Percentiles rank a stretch among this genome's conserved stretches.
Evolutionary conservation across 805 yeast genomes (phyloP).

Genomic region (Martiniozyma abietophila): DNA sequence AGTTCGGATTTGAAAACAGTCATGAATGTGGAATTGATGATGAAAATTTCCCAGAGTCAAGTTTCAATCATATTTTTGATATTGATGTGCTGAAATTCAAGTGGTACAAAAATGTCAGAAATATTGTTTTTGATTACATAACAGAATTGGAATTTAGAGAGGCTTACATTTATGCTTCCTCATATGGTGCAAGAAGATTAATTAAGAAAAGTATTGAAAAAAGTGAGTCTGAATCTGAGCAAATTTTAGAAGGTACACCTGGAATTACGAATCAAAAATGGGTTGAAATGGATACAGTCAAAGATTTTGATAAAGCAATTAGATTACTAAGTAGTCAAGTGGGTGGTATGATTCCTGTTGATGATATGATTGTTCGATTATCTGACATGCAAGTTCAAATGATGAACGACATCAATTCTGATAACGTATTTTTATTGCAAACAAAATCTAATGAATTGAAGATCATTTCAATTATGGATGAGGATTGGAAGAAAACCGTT

Average conservation of each 20-base stretch:
- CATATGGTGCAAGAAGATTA: conserved; percentile 22
- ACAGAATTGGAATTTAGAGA: conserved; percentile 37
- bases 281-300: neutral
- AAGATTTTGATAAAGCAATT: conserved; percentile 45
- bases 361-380: conserved; percentile 57
- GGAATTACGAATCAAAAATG: neutral
- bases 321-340: conserved; percentile 29
- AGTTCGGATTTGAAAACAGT: conserved; percentile 43
- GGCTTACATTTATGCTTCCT: conserved; percentile 31
- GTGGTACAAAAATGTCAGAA: conserved; percentile 68
- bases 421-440: conserved; percentile 57
- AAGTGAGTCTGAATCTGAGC: neutral
- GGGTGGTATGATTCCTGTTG: conserved; percentile 29
- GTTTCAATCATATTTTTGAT: conserved; percentile 59
- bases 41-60: conserved; percentile 17
- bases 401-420: conserved; percentile 39
- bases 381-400: conserved; percentile 80
- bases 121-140: conserved; percentile 52
- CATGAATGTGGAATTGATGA: conserved; percentile 56
- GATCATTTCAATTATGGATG: conserved; percentile 52
- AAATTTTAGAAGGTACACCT: neutral
- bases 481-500: conserved; percentile 10
- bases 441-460: conserved; percentile 65
- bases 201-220: conserved; percentile 7
- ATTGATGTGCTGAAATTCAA: conserved; percentile 64